A percentile compares a stretch with the other conserved stretches of the same genome.
These are phyloP conservation scores for Diaporthe sp. DNA, from an alignment of 2,329 filamentous ascomycete species.

Conservation along the genomic window DNA sequence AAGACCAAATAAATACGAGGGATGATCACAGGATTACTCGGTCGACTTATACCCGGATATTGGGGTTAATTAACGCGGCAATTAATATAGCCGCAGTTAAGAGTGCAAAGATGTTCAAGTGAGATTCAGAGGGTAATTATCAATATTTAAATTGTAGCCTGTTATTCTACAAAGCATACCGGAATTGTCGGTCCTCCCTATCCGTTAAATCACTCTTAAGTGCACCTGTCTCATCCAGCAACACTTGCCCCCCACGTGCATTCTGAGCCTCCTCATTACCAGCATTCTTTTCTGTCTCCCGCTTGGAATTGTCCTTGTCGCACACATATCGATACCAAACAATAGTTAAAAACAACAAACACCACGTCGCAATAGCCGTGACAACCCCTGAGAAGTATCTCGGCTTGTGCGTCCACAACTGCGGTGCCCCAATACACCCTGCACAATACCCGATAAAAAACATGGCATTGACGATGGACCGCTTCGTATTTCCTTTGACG, in stretches of 20 bases:
- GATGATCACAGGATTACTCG: too few species aligned
- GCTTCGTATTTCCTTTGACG: constrained; percentile 66
- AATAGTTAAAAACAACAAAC: constrained; percentile 53
- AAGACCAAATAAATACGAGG: too few species aligned
- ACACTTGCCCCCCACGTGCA: constrained; percentile 35
- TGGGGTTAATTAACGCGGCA: too few species aligned
- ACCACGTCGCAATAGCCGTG: constrained; percentile 60
- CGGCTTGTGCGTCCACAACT: constrained; percentile 61
- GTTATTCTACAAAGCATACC: constrained; percentile 48
- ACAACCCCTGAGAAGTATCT: constrained; percentile 63
- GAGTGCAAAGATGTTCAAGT: too few species aligned
- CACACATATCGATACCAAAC: constrained; percentile 54
- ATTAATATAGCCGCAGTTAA: too few species aligned
- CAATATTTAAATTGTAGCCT: too few species aligned
- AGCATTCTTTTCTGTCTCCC: constrained; percentile 42
- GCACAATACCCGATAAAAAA: constrained; percentile 66
- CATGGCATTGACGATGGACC: constrained; percentile 59
- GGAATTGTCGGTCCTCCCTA: constrained; percentile 52
- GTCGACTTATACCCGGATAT: too few species aligned
- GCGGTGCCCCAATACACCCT: constrained; percentile 61
- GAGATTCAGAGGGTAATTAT: too few species aligned
- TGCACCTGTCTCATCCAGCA: constrained; percentile 46
- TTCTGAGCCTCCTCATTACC: constrained; percentile 15
- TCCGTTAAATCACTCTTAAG: constrained; percentile 52
- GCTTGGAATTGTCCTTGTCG: constrained; percentile 51